Conservation (phyloP, 1,284 basidiomycete species). For the Ganoderma meredithae region DNA sequence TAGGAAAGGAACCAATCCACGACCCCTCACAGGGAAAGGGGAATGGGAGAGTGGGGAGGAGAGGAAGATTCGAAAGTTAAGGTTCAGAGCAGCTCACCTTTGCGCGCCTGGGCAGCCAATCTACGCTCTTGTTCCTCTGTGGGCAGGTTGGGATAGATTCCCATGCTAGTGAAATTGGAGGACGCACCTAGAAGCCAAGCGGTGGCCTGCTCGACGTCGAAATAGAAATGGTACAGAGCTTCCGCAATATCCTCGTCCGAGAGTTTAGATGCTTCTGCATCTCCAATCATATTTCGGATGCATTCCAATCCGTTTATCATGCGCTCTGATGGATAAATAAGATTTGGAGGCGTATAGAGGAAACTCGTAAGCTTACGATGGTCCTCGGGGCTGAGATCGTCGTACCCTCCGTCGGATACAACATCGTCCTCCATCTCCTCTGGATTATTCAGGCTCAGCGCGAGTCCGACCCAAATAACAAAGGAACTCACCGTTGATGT, state of each 20-base stretch:
- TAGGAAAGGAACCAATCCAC: slow-evolving; percentile 32
- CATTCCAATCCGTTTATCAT: slow-evolving; percentile 75
- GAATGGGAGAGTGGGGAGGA: slow-evolving; percentile 31
- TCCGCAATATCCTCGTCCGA: slow-evolving; percentile 82
- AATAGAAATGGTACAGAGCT: slow-evolving; percentile 89
- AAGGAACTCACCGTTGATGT: slow-evolving; percentile 74
- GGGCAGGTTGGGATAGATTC: slow-evolving; percentile 1
- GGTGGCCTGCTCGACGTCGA: slow-evolving; percentile 84
- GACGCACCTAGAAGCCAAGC: slow-evolving; percentile 71
- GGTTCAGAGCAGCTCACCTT: slow-evolving; percentile 72
- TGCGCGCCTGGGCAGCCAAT: slow-evolving; percentile 68
- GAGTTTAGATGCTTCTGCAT: slow-evolving; percentile 69
- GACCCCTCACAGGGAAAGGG: slow-evolving; percentile 29
- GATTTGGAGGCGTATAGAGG: neutral
- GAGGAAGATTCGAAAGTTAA: slow-evolving; percentile 39
- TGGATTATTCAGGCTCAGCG: slow-evolving; percentile 39
- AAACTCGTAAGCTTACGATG: slow-evolving; percentile 54
- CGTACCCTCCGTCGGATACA: slow-evolving; percentile 74
- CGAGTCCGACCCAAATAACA: slow-evolving; percentile 22
- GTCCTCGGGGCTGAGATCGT: slow-evolving; percentile 74
- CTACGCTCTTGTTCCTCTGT: slow-evolving; percentile 69
- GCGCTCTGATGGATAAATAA: slow-evolving; percentile 57
- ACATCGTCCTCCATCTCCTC: slow-evolving; percentile 82
- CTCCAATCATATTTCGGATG: slow-evolving; percentile 74
- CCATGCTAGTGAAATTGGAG: neutral